These are phyloP conservation scores for Trametes cingulata DNA, from an alignment of 768 basidiomycete species.

Conservation along the genomic window DNA sequence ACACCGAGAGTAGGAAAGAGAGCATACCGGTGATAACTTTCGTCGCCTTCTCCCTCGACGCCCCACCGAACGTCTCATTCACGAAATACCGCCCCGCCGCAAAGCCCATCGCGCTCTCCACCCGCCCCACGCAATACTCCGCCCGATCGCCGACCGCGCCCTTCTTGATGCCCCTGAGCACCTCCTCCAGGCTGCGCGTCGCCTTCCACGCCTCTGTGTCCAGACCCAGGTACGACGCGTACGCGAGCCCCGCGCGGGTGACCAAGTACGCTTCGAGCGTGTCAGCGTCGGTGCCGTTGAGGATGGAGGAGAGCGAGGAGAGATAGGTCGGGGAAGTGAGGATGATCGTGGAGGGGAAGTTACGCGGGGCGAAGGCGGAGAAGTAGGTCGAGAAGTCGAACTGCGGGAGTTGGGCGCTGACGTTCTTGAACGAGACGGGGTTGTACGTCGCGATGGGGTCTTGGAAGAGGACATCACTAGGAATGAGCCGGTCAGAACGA, in stretches of 20 bases:
- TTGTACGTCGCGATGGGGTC: conserved; percentile 92
- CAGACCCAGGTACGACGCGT: conserved; percentile 72
- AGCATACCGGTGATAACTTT: conserved; percentile 78
- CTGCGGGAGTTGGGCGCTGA: conserved; percentile 69
- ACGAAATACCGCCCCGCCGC: conserved; percentile 90
- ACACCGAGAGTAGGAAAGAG: background rate
- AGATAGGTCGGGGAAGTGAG: conserved; percentile 83
- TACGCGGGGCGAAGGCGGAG: conserved; percentile 77
- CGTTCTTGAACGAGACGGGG: conserved; percentile 66
- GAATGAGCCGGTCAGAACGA: background rate
- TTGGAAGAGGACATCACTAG: conserved; percentile 65
- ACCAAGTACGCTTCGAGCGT: conserved; percentile 88
- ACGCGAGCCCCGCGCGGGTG: conserved; percentile 65
- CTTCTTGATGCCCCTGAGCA: conserved; percentile 80
- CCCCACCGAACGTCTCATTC: conserved; percentile 74
- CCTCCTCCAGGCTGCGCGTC: conserved; percentile 66
- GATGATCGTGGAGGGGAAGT: conserved; percentile 74
- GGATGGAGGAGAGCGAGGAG: conserved; percentile 61
- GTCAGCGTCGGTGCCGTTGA: conserved; percentile 65
- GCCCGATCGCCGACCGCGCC: conserved; percentile 82
- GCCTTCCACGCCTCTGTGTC: conserved; percentile 81
- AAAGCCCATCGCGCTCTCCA: conserved; percentile 81
- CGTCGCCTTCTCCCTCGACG: conserved; percentile 79
- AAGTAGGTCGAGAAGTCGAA: conserved; percentile 87
- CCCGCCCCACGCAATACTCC: conserved; percentile 76